These are phyloP conservation scores for Sindora glabra DNA, from an alignment of 306 rosid species.

Conservation along the genomic window DNA sequence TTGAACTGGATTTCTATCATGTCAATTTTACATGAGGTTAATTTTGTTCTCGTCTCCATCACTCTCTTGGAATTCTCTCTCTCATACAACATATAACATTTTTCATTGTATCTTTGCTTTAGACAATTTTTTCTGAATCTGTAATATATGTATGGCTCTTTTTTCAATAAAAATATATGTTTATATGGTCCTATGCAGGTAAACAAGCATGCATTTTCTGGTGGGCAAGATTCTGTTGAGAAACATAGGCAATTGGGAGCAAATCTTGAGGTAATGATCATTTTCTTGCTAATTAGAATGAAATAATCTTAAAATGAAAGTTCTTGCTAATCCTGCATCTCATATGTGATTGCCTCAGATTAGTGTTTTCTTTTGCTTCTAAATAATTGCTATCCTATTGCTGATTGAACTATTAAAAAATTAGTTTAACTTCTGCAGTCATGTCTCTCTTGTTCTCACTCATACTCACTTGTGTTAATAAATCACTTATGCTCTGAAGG, in stretches of 20 bases:
- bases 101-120: too few species aligned
- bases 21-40: not conserved
- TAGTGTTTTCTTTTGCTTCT: not conserved
- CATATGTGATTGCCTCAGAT: not conserved
- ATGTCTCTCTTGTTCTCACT: not conserved
- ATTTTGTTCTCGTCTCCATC: too few species aligned
- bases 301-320: not conserved
- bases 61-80: too few species aligned
- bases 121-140: too few species aligned
- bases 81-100: too few species aligned
- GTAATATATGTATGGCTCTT: too few species aligned
- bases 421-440: not conserved
- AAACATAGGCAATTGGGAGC: conserved; percentile 84
- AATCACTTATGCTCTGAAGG: not conserved
- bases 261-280: conserved; percentile 64
- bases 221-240: conserved; percentile 90
- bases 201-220: conserved; percentile 78
- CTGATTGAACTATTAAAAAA: not conserved
- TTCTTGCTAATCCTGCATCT: not conserved
- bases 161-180: not conserved
- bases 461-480: not conserved
- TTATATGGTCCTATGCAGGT: conserved; percentile 53
- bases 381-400: not conserved
- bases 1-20: not conserved
- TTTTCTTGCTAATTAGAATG: conserved; percentile 1